Conservation (phyloP, 192 early-diverging fungal species). For the Rhizophagus sp. region DNA sequence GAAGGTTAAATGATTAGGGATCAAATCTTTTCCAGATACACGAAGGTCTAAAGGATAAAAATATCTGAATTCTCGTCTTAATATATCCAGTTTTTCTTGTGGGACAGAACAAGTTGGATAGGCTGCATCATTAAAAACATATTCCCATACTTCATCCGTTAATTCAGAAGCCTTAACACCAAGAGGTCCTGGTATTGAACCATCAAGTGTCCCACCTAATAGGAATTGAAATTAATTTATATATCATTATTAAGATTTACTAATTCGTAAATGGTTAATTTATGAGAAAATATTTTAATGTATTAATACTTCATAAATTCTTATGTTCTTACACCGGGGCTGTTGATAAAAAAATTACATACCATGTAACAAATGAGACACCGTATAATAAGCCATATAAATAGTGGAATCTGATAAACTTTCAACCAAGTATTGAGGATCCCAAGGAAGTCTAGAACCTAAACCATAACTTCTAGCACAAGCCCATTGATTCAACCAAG, state of each 20-base stretch:
- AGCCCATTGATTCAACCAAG: constrained; percentile 96
- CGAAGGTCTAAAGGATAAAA: constrained; percentile 99
- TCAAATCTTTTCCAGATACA: constrained; percentile 94
- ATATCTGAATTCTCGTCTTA: constrained; percentile 92
- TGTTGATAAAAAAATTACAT: too few relatives aligned
- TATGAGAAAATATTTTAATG: too few relatives aligned
- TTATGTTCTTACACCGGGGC: too few relatives aligned
- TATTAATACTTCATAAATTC: too few relatives aligned
- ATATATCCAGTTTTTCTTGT: constrained; percentile 66
- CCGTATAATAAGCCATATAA: constrained; percentile 99
- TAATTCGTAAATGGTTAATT: too few relatives aligned
- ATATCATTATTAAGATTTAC: too few relatives aligned
- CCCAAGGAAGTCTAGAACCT: constrained; percentile 93
- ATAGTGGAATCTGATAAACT: constrained; percentile 98
- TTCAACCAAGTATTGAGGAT: constrained; percentile 90
- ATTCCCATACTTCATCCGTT: constrained; percentile 91
- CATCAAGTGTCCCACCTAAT: constrained; percentile 75
- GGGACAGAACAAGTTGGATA: constrained; percentile 62
- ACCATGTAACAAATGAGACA: constrained; percentile 88
- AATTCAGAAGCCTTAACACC: constrained; percentile 82
- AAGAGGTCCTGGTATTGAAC: constrained; percentile 71
- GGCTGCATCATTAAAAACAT: constrained; percentile 76
- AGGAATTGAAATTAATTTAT: background rate
- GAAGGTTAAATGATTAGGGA: constrained; percentile 98
- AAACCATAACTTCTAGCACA: constrained; percentile 94